phyloP scores from a whole-genome alignment of 257 asterid species.

The Plantago ovata region DNA sequence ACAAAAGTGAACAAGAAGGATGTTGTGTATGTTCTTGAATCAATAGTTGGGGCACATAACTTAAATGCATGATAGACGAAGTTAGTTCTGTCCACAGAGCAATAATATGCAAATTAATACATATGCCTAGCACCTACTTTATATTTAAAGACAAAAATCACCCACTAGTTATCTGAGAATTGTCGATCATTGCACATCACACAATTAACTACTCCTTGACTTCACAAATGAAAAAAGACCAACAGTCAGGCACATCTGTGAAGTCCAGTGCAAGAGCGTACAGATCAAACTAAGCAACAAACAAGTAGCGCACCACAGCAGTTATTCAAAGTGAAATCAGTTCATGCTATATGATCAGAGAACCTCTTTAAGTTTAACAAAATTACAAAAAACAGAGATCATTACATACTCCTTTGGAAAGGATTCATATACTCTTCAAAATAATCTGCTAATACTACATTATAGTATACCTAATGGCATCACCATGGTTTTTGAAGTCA shows the following conservation, averaged over 20 bases:
- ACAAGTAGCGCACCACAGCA: neutral
- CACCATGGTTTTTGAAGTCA: no score
- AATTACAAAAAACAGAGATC: neutral
- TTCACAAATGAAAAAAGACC: neutral
- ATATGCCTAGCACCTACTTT: constrained; percentile 3
- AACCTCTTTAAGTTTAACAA: neutral
- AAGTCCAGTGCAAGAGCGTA: neutral
- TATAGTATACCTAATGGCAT: no score
- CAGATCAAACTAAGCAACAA: neutral
- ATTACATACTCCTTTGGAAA: neutral
- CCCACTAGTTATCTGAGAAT: neutral
- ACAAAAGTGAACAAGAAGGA: constrained; percentile 20
- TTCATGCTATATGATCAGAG: neutral
- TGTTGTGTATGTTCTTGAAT: constrained; percentile 7
- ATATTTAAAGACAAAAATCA: neutral
- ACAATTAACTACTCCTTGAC: neutral
- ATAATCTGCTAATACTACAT: constrained; percentile 5
- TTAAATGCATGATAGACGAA: neutral
- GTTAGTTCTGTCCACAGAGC: constrained; percentile 15
- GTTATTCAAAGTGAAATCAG: neutral
- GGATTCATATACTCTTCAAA: constrained; percentile 6
- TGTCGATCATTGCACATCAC: neutral
- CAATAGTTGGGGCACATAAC: constrained; percentile 5
- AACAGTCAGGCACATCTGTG: neutral
- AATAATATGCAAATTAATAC: constrained; percentile 1